These are phyloP conservation scores for Umbellularia californica DNA, from an alignment of 164 flowering plant species.

Conservation along the genomic window DNA sequence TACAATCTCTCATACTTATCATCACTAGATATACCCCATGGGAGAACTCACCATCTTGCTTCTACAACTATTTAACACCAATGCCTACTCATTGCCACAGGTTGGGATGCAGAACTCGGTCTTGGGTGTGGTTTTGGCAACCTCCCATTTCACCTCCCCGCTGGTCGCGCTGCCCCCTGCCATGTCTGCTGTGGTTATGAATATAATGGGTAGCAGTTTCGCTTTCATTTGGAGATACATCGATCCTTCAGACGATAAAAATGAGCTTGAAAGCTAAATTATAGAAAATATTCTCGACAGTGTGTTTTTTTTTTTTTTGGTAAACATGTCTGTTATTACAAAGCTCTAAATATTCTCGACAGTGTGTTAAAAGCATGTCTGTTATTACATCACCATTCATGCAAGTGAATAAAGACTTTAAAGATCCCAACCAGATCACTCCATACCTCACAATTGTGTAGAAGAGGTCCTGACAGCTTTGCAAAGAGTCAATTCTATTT, in stretches of 20 bases:
- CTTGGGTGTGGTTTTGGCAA: slow-evolving; percentile 74
- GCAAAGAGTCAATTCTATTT: no score
- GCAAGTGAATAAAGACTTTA: no score
- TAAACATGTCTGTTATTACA: no score
- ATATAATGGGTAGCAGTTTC: slow-evolving; percentile 79
- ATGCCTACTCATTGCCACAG: slow-evolving; percentile 24
- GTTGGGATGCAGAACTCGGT: slow-evolving; percentile 92
- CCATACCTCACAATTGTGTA: no score
- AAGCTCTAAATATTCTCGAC: no score
- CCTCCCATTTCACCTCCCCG: slow-evolving; percentile 73
- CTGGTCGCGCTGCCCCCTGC: slow-evolving; percentile 76
- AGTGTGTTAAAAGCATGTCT: no score
- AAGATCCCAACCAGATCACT: no score
- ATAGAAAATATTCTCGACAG: no score
- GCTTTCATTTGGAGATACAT: slow-evolving; percentile 65
- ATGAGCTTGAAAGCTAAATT: neutral
- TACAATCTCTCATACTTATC: neutral
- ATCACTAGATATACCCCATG: neutral
- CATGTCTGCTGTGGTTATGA: slow-evolving; percentile 80
- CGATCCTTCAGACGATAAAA: slow-evolving; percentile 36
- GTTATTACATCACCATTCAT: no score
- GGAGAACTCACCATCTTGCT: neutral
- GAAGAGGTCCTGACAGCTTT: no score
- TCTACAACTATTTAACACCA: neutral
- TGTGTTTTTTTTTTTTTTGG: no score